phyloP scores from a whole-genome alignment of 495 filamentous ascomycete genomes.

The Cenococcum geophilum region DNA sequence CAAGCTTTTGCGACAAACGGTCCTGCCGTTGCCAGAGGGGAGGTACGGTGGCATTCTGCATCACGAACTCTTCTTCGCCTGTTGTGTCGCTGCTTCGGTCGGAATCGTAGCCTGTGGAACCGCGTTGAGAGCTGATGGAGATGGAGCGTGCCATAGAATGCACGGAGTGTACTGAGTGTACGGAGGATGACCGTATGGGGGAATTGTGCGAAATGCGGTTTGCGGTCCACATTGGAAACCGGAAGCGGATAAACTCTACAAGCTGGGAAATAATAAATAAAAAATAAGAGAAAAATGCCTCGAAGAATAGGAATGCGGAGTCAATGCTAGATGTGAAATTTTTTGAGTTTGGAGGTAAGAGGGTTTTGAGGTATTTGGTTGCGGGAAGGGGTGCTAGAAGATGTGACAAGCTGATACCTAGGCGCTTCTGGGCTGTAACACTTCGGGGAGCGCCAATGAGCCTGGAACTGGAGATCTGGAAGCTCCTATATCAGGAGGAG shows the following conservation, averaged over 20 bases:
- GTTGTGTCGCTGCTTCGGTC: constrained; percentile 14
- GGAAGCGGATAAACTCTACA: not conserved
- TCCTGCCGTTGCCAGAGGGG: constrained; percentile 10
- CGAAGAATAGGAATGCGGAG: not conserved
- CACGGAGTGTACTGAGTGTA: constrained; percentile 7
- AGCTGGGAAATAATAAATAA: not conserved
- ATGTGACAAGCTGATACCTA: constrained; percentile 11
- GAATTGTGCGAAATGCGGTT: constrained; percentile 3
- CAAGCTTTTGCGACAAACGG: constrained; percentile 12
- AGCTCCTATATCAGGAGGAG: not conserved
- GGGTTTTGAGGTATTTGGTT: not conserved
- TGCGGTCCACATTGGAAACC: constrained; percentile 11
- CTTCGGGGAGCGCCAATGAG: not conserved
- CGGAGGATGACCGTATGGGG: constrained; percentile 2
- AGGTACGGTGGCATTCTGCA: constrained; percentile 5
- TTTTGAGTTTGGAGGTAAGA: not conserved
- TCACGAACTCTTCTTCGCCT: constrained; percentile 3
- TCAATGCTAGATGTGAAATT: not conserved
- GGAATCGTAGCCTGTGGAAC: constrained; percentile 11
- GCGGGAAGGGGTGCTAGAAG: not conserved
- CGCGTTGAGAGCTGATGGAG: constrained; percentile 4
- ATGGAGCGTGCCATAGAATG: constrained; percentile 9
- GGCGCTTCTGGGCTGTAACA: constrained; percentile 8
- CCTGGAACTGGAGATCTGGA: constrained; percentile 1
- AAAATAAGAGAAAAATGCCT: not conserved